Evolutionary conservation across 805 yeast genomes (phyloP), one percentile per base, ranked within the genome.

Genomic region (Cyberlindnera subsufficiens): DNA sequence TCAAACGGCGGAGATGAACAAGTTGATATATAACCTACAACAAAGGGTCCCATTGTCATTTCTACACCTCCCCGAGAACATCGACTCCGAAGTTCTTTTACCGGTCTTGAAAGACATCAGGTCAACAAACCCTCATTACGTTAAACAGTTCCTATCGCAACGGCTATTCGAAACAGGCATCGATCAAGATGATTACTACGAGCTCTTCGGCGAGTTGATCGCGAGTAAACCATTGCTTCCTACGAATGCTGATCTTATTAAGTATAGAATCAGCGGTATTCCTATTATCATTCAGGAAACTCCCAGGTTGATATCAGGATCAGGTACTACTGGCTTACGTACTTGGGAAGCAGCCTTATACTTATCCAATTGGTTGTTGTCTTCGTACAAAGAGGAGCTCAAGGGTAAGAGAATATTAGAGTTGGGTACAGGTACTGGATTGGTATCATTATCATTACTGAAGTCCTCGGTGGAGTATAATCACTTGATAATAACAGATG

Each of bases 281-380:
- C 39, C 39, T 0, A 56, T 73, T 2, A 50, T 52, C 6, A 74
- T 83, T 3, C 64, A 63, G 44, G 93, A 85, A 53, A 70, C 77
- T 0, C 91, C 90, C 0, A 67, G 72, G 42, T 47, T 84, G 40
- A 75, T 85, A 13, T 75, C 86, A 31, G 87, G 86, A 1, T 58
- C 65, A n/a, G 95, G 95, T 5, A 82, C 95, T 1, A 91, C 97
- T 0, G 97, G 97, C 0, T 64, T 79, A 42, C 67, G 97, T 33
- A 91, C 97, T 0, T 90, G 97, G 98, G 96, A 88, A 56, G 97
- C 96, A 3, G 84, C 96, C 0, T 51, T 86, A 6, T 86, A 69
- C 41, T 62, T 91, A 7, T 66, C 83, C 1, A 71, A 78, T 32
- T 82, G 65, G 51, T 51, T 86, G 14, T 49, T 66, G 1, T 39